Base-by-base conservation (phyloP, 148 eudicot genomes). In the Polygonum aviculare region DNA sequence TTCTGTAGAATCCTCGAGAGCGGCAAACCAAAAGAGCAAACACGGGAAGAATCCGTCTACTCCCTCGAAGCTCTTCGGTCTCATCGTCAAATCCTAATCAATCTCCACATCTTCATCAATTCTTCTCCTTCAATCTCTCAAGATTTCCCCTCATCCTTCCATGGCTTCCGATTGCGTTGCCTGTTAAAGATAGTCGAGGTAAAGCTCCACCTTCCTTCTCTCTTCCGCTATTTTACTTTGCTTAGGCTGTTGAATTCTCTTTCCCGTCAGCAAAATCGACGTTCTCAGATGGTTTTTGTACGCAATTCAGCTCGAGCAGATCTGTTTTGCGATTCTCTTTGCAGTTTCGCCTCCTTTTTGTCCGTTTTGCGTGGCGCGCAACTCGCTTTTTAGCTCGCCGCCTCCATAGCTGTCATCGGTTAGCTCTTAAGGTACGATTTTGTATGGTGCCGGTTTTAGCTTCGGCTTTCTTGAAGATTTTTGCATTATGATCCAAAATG, bases 11-110 rank as follows among this genome's bases (percentile, higher is more conserved):
- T 57, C 63, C 31, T 19, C 63, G 63, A 54, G 60, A 62, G 69
- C 38, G 69, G 69, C 69, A 62, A 62, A 62, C 26, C 38, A 62
- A 62, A 62, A 62, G 63, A 62, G 69, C 69, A 62, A 62, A 62
- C 14, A 26, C 69, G 38, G 12, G 15, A 62, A 31, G 16, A 62
- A 62, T 11, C 69, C 69, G 39, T 62, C 69, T 62, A 33, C 69
- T 62, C 16, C 38, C 16, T 62, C 38, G 38, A 16, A 62, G 36
- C 69, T 26, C 69, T 62, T 26, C 36, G 39, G 22, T n/a, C 57
- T 4, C 31, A 26, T 26, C 31, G 31, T 26, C 19, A n/a, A 5
- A 12, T 51, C 21, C 57, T 16, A 15, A 16, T 51, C 41, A 39
- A 39, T 39, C 41, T 44, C 47, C 7, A 19, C 60, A 54, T 19